Evolutionary conservation across 768 basidiomycete genomes (phyloP), one percentile per base, ranked within the genome.

Genomic region (Cantharellus cinnabarinus): DNA sequence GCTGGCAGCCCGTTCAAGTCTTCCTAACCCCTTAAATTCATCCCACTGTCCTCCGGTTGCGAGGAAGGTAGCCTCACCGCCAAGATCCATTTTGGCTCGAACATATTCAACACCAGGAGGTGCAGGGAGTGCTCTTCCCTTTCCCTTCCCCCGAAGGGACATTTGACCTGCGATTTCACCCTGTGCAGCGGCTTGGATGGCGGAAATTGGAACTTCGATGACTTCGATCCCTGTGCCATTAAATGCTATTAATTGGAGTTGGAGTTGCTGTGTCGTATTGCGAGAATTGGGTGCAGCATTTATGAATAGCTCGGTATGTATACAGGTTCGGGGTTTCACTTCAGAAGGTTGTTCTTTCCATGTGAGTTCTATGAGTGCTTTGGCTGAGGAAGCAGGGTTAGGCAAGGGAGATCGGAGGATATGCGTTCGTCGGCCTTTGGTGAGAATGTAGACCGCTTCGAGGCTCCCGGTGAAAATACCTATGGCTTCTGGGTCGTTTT

Each of bases 141-240:
- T 73, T 3, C 73, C 73, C 53, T 66, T 53, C 14, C 58, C 53
- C 29, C 34, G n/a, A 41, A 85, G 67, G 58, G 75, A 74, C 14
- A 7, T 54, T 10, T 7, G 10, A 54, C 14, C 7, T 10, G 7
- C 35, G 7, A 37, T 37, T 7, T 10, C 52, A 10, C 35, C 10
- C 10, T 10, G 10, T 7, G 52, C 52, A 10, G 10, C 35, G 7
- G 52, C 35, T 37, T 37, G 52, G 35, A 54, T 54, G 10, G 7
- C 7, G 5, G 76, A 68, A 5, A 86, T 68, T 1, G 77, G 68
- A 39, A 82, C 67, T 68, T 90, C 88, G 62, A 83, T 80, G 2
- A 81, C 76, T 66, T 90, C 87, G 14, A 90, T 63, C 5, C 86
- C 86, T 59, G 79, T 75, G 58, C 82, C 81, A 34, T 80, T 75